Base-by-base conservation (phyloP, 1,139 yeast species). In the Zygoascus hellenicus region DNA sequence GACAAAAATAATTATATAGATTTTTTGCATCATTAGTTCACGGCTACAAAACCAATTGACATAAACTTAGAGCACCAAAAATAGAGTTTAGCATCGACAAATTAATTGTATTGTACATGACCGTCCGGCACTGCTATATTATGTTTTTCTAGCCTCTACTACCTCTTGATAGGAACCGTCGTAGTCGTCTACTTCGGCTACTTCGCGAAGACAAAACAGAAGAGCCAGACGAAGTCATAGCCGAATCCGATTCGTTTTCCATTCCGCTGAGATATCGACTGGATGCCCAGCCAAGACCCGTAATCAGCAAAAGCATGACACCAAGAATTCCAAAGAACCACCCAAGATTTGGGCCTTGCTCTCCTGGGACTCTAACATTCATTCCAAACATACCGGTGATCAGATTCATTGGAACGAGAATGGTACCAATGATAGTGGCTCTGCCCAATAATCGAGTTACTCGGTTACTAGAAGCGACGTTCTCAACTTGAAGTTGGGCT, bases 301-400 rank as follows among this genome's bases (percentile, higher is more conserved):
- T 42, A 9, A 59, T 57, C 38, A 59, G 45, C 5, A 52, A 31
- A 16, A 61, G 46, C 49, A 61, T 59, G 36, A 59, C 49, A 5
- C 82, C 83, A 30, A 83, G 59, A 50, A 83, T 80, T 44, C 86
- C 85, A 58, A 81, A 80, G 64, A 80, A 83, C 85, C 89, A 82
- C 2, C 69, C 75, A 30, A 74, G 64, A 46, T 64, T 70, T 1
- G 56, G 60, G 0, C 59, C 73, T 6, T 61, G 71, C 22, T 53
- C 57, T 11, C 63, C 66, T 0, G 97, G 97, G 16, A 90, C 89
- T 15, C 61, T 67, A 14, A 92, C 97, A 65, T 92, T 92, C 98
- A 92, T 92, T 58, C 98, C 97, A 67, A 90, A 92, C 53, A 90
- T 65, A 64, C 97, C 97, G 1, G 97, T 89, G 33, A 92, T 76